Conservation (phyloP, 345 rosid species). For the Gossypium thurberi region DNA sequence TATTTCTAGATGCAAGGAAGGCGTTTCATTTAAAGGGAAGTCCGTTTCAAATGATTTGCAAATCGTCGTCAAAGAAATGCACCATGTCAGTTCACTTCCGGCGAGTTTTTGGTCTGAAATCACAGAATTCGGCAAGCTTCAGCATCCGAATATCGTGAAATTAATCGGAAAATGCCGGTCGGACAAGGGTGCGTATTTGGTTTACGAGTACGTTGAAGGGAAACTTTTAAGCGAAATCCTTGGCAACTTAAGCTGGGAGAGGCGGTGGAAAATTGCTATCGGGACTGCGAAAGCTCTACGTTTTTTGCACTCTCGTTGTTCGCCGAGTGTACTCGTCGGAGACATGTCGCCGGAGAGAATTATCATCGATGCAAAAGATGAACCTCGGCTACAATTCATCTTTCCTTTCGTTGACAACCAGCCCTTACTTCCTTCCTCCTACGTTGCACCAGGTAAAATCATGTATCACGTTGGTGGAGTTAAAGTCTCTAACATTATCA, state of each 20-base stretch:
- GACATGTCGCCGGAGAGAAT: constrained; percentile 50
- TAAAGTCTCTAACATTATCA: background rate
- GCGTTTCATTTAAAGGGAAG: constrained; percentile 26
- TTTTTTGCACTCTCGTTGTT: constrained; percentile 47
- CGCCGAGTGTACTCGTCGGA: constrained; percentile 29
- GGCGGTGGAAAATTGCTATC: constrained; percentile 44
- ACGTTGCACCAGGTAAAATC: constrained; percentile 56
- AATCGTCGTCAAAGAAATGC: constrained; percentile 44
- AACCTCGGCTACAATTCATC: constrained; percentile 42
- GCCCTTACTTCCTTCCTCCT: constrained; percentile 32
- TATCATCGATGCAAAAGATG: constrained; percentile 42
- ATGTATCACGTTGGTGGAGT: no score
- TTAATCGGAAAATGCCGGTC: constrained; percentile 49
- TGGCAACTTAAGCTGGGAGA: constrained; percentile 51
- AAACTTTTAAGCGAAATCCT: constrained; percentile 42
- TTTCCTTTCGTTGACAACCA: constrained; percentile 34
- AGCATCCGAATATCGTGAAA: constrained; percentile 52
- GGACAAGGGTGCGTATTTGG: constrained; percentile 37
- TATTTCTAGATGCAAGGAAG: constrained; percentile 31
- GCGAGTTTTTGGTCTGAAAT: constrained; percentile 31
- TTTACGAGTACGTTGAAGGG: constrained; percentile 54
- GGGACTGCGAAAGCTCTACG: constrained; percentile 62
- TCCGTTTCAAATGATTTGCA: constrained; percentile 24
- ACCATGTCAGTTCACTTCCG: constrained; percentile 20
- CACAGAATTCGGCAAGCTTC: constrained; percentile 30